Evolutionary conservation across 208 protist genomes (phyloP), one percentile per base, ranked within the genome.

Genomic region (Acanthamoeba triangularis): DNA sequence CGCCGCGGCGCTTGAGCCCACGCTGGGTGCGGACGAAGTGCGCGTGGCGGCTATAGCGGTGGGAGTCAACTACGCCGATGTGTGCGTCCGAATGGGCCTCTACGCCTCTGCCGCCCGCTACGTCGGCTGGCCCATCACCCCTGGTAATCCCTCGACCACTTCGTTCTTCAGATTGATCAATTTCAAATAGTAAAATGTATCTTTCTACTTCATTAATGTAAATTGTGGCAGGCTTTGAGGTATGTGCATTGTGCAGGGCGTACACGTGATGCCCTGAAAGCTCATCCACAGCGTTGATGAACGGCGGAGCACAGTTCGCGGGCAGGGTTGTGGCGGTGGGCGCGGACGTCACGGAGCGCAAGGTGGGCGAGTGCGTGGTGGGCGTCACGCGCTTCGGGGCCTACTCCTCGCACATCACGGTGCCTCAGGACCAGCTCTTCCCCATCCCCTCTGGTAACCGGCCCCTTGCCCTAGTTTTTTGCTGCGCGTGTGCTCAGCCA

Each of bases 41-140:
- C 35, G 28, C 16, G 52, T 90, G 41, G 82, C 2, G 20, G 82
- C 35, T 3, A n/a, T 90, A 25, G 47, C 52, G 16, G 25, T 90
- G 33, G 82, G 82, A 2, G 82, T 90, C 82, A 90, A 90, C 41
- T 90, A 90, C 56, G 82, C 82, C 20, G 82, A 90, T 30, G 82
- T 90, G 25, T 90, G 82, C 56, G 82, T 90, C 20, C 82, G 82
- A 18, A 90, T 90, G 82, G 82, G 82, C 47, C 56, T 90, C 47
- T 90, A 90, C 56, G 82, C 82, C 56, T 90, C 82, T 20, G 82
- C 82, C 41, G 44, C 35, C 41, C 35, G 44, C 35, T 84, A 84
- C 44, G 74, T 84, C 5, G 74, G 74, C 74, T 84, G 74, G 74
- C 74, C 74, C 74, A 84, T 84, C 30, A 84, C 74, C 44, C 74